These are phyloP conservation scores for Trichoderma sp. DNA, from an alignment of 2,329 filamentous ascomycete species.

Conservation along the genomic window DNA sequence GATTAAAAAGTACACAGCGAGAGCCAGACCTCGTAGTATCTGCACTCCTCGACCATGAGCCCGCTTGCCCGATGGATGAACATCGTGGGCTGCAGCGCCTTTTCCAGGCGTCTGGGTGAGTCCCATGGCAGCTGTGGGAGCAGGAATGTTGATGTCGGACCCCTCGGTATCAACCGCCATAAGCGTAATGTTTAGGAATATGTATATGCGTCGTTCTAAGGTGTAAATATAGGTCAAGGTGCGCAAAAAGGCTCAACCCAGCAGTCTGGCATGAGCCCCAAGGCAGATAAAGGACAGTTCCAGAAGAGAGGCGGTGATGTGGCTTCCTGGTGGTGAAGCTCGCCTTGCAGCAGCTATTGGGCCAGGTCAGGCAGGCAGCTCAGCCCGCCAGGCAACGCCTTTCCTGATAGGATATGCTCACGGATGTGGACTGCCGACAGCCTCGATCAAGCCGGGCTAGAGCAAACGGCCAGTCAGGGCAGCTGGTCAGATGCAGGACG, in stretches of 20 bases:
- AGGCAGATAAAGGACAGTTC: background rate
- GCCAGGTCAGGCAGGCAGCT: background rate
- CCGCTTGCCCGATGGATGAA: conserved; percentile 55
- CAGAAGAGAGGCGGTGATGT: background rate
- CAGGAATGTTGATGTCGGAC: conserved; percentile 29
- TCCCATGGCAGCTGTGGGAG: conserved; percentile 31
- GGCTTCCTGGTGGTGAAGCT: background rate
- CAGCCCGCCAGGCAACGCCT: conserved; percentile 10
- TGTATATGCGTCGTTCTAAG: background rate
- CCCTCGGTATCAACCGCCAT: conserved; percentile 29
- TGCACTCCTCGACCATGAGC: conserved; percentile 51
- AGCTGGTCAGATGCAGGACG: background rate
- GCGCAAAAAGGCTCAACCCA: background rate
- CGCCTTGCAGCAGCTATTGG: background rate
- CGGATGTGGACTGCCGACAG: background rate
- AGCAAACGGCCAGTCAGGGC: background rate
- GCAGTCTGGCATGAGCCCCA: background rate
- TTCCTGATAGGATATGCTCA: conserved; percentile 1
- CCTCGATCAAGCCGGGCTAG: background rate
- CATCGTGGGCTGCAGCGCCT: conserved; percentile 17
- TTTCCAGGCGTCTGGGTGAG: conserved; percentile 23
- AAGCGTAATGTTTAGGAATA: background rate
- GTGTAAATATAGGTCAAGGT: background rate
- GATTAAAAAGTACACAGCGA: conserved; percentile 50
- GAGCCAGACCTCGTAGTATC: conserved; percentile 49